Base-by-base conservation (phyloP, 371 early-diverging fungal genomes). In the Rhizopus sp. region DNA sequence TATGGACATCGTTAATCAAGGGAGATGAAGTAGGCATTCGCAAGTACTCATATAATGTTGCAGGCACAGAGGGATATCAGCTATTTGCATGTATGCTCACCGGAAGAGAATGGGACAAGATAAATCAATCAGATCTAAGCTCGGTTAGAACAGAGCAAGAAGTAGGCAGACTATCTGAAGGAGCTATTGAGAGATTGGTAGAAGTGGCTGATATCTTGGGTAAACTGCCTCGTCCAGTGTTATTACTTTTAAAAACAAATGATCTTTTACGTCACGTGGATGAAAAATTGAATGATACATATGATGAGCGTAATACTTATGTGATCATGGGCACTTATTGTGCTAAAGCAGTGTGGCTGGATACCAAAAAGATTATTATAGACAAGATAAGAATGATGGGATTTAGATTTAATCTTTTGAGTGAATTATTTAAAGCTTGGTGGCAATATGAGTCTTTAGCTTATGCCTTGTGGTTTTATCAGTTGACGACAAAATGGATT, bases 221-320 rank as follows among this genome's bases (percentile, higher is more conserved):
- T 4, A 81, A 86, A 4, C 81, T 95, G 10, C 95, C 96, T 0
- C 81, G 93, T 0, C 86, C 89, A 33, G 78, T 97, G 12, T 64
- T 96, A 1, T 71, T 96, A 48, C 72, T 96, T 9, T 81, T 97
- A 49, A 97, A 95, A 65, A 95, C 96, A 3, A 90, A 94, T 64
- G 97, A 97, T 63, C 67, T 97, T 9, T 63, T 97, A 13, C 81
- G 95, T 17, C 77, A 73, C 1, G 54, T 85, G 38, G 83, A 84
- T 44, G 85, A 84, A 60, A 70, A 65, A 17, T 49, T 84, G n/a
- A 53, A 66, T 29, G 66, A 62, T 0, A 68, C 68, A 5, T 56
- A 62, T 2, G 67, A 68, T n/a, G 67, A 72, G 37, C 72, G 73
- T 53, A 68, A 69, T 54, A 82, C 85, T 1, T 82, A 82, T 67